phyloP scores from a whole-genome alignment of 495 filamentous ascomycete species.

The Penicillium dipodomyicola region DNA sequence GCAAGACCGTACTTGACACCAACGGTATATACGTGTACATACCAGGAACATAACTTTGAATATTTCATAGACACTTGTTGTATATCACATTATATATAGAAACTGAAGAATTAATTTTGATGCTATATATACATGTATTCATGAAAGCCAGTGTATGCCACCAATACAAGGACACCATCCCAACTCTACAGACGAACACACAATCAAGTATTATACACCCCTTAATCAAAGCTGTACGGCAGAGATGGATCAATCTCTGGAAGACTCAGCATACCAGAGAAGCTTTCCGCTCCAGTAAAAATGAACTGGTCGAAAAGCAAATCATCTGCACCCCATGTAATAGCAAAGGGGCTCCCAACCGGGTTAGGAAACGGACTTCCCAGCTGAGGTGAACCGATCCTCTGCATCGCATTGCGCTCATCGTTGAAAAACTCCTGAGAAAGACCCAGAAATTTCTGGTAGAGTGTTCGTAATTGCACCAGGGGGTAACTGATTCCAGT shows the following conservation, averaged over 20 bases:
- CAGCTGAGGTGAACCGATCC: neutral
- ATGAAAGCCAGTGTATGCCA: neutral
- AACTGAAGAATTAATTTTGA: neutral
- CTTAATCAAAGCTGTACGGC: neutral
- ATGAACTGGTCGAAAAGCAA: neutral
- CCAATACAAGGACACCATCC: neutral
- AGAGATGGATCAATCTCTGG: neutral
- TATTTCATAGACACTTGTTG: neutral
- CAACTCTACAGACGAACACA: neutral
- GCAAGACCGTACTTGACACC: neutral
- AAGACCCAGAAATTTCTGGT: conserved; percentile 17
- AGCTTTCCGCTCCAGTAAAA: neutral
- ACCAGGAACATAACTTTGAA: conserved; percentile 2
- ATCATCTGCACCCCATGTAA: neutral
- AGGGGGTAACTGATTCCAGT: conserved; percentile 18
- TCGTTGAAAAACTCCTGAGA: conserved; percentile 11
- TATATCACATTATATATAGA: neutral
- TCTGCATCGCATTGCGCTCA: neutral
- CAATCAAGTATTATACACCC: neutral
- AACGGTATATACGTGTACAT: conserved; percentile 7
- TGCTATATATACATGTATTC: neutral
- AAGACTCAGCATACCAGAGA: neutral
- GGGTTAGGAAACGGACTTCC: neutral
- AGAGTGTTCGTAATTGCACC: conserved; percentile 14
- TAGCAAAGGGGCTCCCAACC: neutral